Percentiles rank a stretch among this genome's conserved stretches.
These are phyloP conservation scores for Tuber melanosporum DNA, from an alignment of 495 filamentous ascomycete species.

Conservation along the genomic window DNA sequence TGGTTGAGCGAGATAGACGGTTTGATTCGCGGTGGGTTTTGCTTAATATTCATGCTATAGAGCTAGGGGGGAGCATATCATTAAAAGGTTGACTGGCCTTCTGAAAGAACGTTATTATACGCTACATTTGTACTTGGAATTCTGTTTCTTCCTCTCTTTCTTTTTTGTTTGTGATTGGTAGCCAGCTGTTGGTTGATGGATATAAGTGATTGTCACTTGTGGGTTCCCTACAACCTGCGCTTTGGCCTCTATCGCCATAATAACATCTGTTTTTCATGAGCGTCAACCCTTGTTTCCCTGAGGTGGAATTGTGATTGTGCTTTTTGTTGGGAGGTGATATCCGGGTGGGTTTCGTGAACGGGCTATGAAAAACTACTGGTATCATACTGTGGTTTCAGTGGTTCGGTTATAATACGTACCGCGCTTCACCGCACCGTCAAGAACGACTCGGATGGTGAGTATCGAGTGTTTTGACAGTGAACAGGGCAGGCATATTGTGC, in stretches of 20 bases:
- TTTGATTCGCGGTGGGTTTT: background rate
- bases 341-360: background rate
- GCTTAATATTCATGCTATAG: constrained; percentile 2
- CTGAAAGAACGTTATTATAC: background rate
- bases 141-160: background rate
- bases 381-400: background rate
- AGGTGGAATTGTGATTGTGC: background rate
- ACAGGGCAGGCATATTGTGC: background rate
- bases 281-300: background rate
- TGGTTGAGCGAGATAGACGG: constrained; percentile 19
- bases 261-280: background rate
- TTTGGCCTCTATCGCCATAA: background rate
- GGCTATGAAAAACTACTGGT: background rate
- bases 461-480: background rate
- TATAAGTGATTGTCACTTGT: background rate
- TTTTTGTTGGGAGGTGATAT: background rate
- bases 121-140: background rate
- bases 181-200: background rate
- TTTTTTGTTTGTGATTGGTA: background rate
- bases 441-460: background rate
- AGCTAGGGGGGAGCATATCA: background rate
- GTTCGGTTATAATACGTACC: background rate
- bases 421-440: background rate
- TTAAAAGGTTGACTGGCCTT: background rate
- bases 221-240: background rate